Conservation (phyloP, 2,329 filamentous ascomycete genomes). For the Colletotrichum sp. region DNA sequence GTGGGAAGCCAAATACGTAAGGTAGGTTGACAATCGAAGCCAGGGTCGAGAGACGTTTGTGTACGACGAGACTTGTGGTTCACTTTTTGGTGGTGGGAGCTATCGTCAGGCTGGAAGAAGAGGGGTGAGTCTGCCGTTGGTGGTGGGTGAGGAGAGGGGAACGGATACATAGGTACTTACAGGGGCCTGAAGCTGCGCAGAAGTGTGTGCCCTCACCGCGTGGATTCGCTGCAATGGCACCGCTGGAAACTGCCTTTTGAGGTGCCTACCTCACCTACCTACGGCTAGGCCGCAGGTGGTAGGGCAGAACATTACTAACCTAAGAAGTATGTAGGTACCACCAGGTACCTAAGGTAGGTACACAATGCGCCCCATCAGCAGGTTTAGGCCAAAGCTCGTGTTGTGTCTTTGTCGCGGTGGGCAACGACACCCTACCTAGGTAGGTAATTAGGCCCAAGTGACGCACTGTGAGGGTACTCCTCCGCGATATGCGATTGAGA, state of each 20-base stretch:
- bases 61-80: neutral
- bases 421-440: neutral
- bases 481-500: neutral
- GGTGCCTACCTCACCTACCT: neutral
- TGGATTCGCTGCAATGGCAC: neutral
- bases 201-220: neutral
- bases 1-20: neutral
- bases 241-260: neutral
- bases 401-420: neutral
- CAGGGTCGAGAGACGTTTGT: neutral
- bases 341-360: too few relatives aligned
- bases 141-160: neutral
- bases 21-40: neutral
- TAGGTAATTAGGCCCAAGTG: neutral
- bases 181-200: neutral
- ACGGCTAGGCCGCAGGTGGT: neutral
- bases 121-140: constrained; percentile 3
- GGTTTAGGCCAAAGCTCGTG: neutral
- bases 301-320: neutral
- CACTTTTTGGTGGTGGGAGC: constrained; percentile 6
- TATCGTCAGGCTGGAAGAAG: constrained; percentile 11
- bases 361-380: neutral
- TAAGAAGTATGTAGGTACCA: neutral
- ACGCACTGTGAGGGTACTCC: neutral
- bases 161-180: neutral